Percentiles rank a stretch among this genome's conserved stretches.
phyloP scores from a whole-genome alignment of 148 eudicot species.

The Suaeda aralocaspica region DNA sequence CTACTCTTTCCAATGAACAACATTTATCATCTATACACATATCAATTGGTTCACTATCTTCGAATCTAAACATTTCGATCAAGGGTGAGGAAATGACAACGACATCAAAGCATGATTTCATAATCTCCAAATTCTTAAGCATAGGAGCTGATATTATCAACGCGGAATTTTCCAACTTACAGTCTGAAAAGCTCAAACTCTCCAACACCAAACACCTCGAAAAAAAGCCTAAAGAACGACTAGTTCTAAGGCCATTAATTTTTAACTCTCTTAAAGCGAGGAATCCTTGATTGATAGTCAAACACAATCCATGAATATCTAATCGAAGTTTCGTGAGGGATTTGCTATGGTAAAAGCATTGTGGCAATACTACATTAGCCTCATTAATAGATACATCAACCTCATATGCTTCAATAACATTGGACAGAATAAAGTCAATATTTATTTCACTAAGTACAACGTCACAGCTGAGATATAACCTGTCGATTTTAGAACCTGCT shows the following conservation, averaged over 20 bases:
- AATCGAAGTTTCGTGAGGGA: background rate
- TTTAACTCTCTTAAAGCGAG: slow-evolving; percentile 1
- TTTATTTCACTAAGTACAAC: background rate
- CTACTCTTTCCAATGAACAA: slow-evolving; percentile 3
- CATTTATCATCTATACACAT: background rate
- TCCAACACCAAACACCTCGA: background rate
- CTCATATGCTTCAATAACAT: background rate
- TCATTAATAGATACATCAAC: background rate
- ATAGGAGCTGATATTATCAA: background rate
- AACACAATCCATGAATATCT: background rate
- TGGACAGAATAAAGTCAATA: background rate
- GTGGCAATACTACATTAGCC: background rate
- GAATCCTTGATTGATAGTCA: background rate
- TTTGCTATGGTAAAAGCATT: background rate
- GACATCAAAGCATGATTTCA: background rate
- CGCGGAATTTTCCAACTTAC: background rate
- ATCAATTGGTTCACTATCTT: background rate
- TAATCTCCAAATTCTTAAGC: background rate
- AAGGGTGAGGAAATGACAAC: background rate
- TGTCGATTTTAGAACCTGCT: background rate
- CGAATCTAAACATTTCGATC: slow-evolving; percentile 3
- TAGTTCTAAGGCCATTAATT: background rate
- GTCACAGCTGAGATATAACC: background rate
- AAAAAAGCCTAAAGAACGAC: background rate
- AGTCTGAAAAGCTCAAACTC: background rate